Conservation (phyloP, 352 stramenopile genomes). For the Elongisporangium prolatum region DNA sequence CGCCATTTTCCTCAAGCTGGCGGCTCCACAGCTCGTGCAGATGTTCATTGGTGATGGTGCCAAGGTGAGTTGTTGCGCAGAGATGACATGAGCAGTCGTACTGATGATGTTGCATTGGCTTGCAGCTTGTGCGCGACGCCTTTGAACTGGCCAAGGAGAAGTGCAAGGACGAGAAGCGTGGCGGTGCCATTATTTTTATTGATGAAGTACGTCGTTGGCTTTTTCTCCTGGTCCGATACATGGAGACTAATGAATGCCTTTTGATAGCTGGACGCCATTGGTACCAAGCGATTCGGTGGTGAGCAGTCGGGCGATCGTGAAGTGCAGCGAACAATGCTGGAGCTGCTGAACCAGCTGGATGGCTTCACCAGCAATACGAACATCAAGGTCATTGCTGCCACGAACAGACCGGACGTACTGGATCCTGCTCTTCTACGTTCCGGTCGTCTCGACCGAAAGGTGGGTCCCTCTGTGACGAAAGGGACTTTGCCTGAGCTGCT, state of each 20-base stretch:
- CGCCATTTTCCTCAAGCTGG: conserved; percentile 98
- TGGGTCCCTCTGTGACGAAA: conserved; percentile 22
- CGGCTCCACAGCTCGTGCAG: conserved; percentile 96
- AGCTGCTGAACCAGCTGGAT: conserved; percentile 98
- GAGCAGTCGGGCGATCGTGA: conserved; percentile 95
- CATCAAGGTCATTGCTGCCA: conserved; percentile 99
- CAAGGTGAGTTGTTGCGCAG: conserved; percentile 57
- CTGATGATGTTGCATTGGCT: not conserved
- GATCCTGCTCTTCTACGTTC: conserved; percentile 96
- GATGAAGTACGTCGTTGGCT: conserved; percentile 79
- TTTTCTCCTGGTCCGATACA: not conserved
- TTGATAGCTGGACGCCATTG: conserved; percentile 94
- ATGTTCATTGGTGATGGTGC: conserved; percentile 99
- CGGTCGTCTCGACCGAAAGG: conserved; percentile 90
- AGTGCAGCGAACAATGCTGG: conserved; percentile 98
- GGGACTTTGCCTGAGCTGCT: not conserved
- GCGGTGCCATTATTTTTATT: conserved; percentile 99
- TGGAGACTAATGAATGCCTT: not conserved
- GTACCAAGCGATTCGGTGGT: conserved; percentile 97
- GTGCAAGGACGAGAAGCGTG: conserved; percentile 83
- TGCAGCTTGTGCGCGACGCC: conserved; percentile 95
- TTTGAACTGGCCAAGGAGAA: conserved; percentile 96
- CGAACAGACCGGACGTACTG: conserved; percentile 95
- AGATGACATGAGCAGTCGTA: conserved; percentile 1
- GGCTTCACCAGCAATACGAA: conserved; percentile 98